These are phyloP conservation scores for Chlamydomonas reinhardtii DNA, from an alignment of 163 green algal genomes.

Conservation along the genomic window DNA sequence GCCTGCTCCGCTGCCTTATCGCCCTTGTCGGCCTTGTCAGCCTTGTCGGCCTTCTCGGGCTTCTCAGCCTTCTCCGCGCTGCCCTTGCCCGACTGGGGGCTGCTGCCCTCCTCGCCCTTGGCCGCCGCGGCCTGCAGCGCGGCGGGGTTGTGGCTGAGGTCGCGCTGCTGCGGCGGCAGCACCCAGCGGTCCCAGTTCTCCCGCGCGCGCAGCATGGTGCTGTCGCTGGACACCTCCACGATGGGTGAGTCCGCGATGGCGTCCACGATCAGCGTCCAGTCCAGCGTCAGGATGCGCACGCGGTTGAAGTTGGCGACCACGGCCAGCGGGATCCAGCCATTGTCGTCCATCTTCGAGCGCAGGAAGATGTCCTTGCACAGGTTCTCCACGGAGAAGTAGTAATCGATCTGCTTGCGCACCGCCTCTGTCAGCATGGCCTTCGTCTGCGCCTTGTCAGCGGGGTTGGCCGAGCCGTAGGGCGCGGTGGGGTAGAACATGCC, in stretches of 20 bases:
- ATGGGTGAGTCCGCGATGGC: constrained; percentile 71
- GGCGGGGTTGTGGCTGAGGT: constrained; percentile 63
- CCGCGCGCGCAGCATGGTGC: constrained; percentile 72
- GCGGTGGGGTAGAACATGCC: constrained; percentile 78
- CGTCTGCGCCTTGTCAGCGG: constrained; percentile 44
- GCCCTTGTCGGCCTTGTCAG: too few relatives aligned
- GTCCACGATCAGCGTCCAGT: constrained; percentile 83
- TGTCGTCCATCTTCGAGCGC: constrained; percentile 91
- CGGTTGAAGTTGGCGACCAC: constrained; percentile 94
- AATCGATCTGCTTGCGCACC: constrained; percentile 88
- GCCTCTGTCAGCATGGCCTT: constrained; percentile 69
- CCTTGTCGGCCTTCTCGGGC: too few relatives aligned
- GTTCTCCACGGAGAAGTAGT: constrained; percentile 95
- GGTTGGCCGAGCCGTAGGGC: constrained; percentile 50
- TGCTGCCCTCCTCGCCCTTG: neutral
- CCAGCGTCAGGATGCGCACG: constrained; percentile 89
- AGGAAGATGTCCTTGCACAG: constrained; percentile 95
- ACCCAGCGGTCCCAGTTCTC: constrained; percentile 87
- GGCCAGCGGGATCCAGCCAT: constrained; percentile 90
- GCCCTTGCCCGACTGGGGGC: neutral
- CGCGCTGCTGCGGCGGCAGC: constrained; percentile 74
- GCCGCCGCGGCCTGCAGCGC: constrained; percentile 17
- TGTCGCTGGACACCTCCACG: constrained; percentile 81
- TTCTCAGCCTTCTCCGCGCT: too few relatives aligned
- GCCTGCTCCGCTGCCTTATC: neutral